These are phyloP conservation scores for Venturia effusa DNA, from an alignment of 2,329 filamentous ascomycete genomes.

Conservation along the genomic window DNA sequence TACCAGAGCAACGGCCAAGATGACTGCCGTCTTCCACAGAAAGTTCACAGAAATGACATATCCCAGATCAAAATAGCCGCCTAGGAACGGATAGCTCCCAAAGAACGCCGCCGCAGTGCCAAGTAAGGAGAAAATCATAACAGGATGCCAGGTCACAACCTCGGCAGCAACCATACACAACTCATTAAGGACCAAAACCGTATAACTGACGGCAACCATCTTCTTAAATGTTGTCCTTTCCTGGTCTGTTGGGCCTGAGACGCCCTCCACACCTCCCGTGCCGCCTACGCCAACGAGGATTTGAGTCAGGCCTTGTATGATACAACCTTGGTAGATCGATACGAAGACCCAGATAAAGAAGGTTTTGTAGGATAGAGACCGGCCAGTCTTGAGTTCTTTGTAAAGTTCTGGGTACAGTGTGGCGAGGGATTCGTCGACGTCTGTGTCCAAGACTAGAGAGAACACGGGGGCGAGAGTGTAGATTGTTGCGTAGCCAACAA, in stretches of 20 bases:
- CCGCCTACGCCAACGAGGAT: slow-evolving; percentile 61
- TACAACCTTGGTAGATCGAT: slow-evolving; percentile 85
- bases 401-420: slow-evolving; percentile 96
- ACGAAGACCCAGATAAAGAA: slow-evolving; percentile 97
- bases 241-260: slow-evolving; percentile 9
- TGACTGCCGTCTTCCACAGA: slow-evolving; percentile 75
- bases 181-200: slow-evolving; percentile 85
- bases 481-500: slow-evolving; percentile 91
- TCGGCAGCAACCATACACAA: slow-evolving; percentile 95
- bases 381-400: slow-evolving; percentile 86
- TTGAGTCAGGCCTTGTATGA: slow-evolving; percentile 92
- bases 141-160: slow-evolving; percentile 91
- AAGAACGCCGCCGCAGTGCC: slow-evolving; percentile 76
- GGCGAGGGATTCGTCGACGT: slow-evolving; percentile 87
- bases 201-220: slow-evolving; percentile 89
- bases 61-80: slow-evolving; percentile 75
- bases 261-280: not conserved
- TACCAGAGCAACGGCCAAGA: slow-evolving; percentile 68
- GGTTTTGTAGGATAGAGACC: slow-evolving; percentile 78
- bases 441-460: slow-evolving; percentile 84
- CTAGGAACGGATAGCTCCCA: slow-evolving; percentile 74
- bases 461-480: slow-evolving; percentile 93
- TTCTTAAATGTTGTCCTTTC: slow-evolving; percentile 22
- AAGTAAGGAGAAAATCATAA: slow-evolving; percentile 77
- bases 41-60: slow-evolving; percentile 75